Conservation (phyloP, 1,139 yeast species). For the Hansenula anomala region DNA sequence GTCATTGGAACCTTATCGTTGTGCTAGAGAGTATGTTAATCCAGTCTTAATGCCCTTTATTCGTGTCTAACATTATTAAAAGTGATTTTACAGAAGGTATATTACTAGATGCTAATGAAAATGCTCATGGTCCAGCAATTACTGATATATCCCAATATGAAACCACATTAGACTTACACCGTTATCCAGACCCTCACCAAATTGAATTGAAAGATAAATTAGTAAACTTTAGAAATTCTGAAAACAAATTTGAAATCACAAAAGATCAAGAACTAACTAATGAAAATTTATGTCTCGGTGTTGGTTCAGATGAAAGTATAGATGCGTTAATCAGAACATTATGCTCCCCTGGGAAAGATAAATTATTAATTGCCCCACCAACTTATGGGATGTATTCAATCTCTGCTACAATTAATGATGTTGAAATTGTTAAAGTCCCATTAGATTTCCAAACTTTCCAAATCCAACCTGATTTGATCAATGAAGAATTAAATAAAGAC, state of each 20-base stretch:
- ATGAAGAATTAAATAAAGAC: slow-evolving; percentile 49
- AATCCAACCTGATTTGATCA: slow-evolving; percentile 53
- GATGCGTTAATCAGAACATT: slow-evolving; percentile 84
- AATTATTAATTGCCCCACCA: slow-evolving; percentile 85
- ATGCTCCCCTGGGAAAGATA: slow-evolving; percentile 79
- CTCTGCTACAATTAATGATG: slow-evolving; percentile 86
- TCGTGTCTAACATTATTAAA: too few relatives aligned
- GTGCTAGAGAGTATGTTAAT: slow-evolving; percentile 80
- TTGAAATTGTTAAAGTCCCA: slow-evolving; percentile 70
- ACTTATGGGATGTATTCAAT: slow-evolving; percentile 97
- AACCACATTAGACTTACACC: slow-evolving; percentile 49
- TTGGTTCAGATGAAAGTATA: slow-evolving; percentile 95
- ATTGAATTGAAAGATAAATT: slow-evolving; percentile 67
- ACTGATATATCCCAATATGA: slow-evolving; percentile 33
- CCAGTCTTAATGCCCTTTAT: slow-evolving; percentile 11
- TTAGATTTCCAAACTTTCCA: slow-evolving; percentile 59
- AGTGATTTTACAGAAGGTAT: slow-evolving; percentile 79
- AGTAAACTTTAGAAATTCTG: slow-evolving; percentile 62
- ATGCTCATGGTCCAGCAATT: slow-evolving; percentile 87
- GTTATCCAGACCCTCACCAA: slow-evolving; percentile 98
- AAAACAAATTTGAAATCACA: slow-evolving; percentile 20
- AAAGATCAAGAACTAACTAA: slow-evolving; percentile 36
- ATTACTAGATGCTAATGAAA: slow-evolving; percentile 91
- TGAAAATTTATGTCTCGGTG: slow-evolving; percentile 84
- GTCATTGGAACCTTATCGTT: slow-evolving; percentile 80